Conservation (phyloP, 768 basidiomycete genomes). For the Albatrellus ellisii region DNA sequence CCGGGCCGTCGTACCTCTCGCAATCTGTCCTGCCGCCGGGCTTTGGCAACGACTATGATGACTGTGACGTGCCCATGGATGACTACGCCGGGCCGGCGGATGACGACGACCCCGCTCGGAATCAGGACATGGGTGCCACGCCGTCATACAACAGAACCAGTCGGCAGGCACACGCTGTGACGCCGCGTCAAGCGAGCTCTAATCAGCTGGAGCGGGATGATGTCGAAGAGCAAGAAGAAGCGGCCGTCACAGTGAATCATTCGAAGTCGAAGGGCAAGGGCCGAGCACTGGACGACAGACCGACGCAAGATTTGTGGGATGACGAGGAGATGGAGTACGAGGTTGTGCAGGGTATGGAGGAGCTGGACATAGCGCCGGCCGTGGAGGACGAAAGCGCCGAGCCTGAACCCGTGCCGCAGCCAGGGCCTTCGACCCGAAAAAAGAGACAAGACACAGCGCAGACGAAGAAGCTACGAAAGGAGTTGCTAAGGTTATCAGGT, state of each 20-base stretch:
- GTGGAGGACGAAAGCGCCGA: slow-evolving; percentile 19
- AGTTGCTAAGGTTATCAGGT: too few relatives aligned
- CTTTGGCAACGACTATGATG: slow-evolving; percentile 11
- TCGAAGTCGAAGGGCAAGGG: slow-evolving; percentile 26
- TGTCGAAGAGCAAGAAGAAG: slow-evolving; percentile 3
- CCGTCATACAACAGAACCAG: neutral
- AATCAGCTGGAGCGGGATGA: neutral
- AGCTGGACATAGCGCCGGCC: slow-evolving; percentile 13
- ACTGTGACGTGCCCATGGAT: slow-evolving; percentile 12
- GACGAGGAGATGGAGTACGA: slow-evolving; percentile 28
- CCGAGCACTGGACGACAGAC: too few relatives aligned
- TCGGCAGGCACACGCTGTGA: neutral
- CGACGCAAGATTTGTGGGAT: slow-evolving; percentile 11
- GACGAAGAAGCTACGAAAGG: slow-evolving; percentile 1
- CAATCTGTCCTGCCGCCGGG: slow-evolving; percentile 11
- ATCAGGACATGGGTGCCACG: too few relatives aligned
- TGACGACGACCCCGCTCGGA: slow-evolving; percentile 10
- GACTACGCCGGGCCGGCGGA: slow-evolving; percentile 5
- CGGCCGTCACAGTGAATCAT: neutral
- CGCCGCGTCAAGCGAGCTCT: slow-evolving; percentile 1
- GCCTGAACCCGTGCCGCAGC: slow-evolving; percentile 10
- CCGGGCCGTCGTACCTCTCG: slow-evolving; percentile 15
- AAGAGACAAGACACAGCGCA: neutral
- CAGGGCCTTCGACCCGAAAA: slow-evolving; percentile 8
- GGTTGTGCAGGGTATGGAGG: slow-evolving; percentile 24